Evolutionary conservation across 108 stramenopile species (phyloP), one percentile per base, ranked within the genome.

Genomic region (Cylindrotheca fusiformis): DNA sequence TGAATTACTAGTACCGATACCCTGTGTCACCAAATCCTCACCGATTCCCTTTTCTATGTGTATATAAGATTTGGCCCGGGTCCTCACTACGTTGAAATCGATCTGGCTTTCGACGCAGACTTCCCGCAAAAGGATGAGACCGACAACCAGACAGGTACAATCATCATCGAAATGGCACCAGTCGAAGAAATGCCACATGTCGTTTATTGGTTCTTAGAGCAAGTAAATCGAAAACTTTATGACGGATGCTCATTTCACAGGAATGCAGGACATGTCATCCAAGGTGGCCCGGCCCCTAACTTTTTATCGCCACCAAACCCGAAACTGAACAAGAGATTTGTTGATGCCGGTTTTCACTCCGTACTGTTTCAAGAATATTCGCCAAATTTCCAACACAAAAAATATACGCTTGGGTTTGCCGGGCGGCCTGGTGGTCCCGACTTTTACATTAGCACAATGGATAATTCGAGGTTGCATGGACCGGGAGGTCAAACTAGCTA

Each of bases 361-460:
- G 49, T 80, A 19, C 28, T 72, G 23, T 96, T 85, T 65, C 91
- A 92, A 62, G 95, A 96, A 58, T 96, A 96, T 75, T 78, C 80
- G 31, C 63, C 74, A 1, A 60, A 76, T 0, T 90, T 70, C 59
- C 87, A 84, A 2, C 95, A 96, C 58, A 65, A 64, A 14, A 52
- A 81, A 65, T 90, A 78, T 60, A 91, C 95, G 4, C 27, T 94
- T 5, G 95, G 93, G 4, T 88, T 87, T 48, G 82, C 90, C 2
- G 96, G 94, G 50, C 75, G 97, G 44, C 97, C 97, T 1, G 94
- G 87, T 17, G 97, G 97, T 18, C 92, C 94, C 19, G 91, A 93
- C 48, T 94, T 95, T 71, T 98, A 98, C 57, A 83, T 98, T 32
- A 84, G 78, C 58, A 92, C 71, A 52, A 41, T 68, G 0, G 77